Percentiles rank a stretch among this genome's conserved stretches.
Conservation (phyloP, 768 basidiomycete species). For the Collybia sp. region DNA sequence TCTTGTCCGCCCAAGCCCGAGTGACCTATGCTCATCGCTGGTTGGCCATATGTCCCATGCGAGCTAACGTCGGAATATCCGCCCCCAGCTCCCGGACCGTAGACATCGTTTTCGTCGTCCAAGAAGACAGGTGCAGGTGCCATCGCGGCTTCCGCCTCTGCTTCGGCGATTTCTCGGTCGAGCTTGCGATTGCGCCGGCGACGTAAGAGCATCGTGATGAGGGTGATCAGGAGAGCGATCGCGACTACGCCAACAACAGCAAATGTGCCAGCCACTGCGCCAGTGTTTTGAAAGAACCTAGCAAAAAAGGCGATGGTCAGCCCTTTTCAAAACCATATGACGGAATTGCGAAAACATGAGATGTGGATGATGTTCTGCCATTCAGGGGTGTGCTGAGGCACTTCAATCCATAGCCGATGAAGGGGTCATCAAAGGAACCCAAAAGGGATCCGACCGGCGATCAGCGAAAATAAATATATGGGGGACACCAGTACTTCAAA, state of each 20-base stretch:
- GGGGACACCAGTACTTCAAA: too few species aligned
- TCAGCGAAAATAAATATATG: too few species aligned
- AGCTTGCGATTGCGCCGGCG: constrained; percentile 60
- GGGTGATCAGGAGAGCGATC: constrained; percentile 42
- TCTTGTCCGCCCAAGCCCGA: constrained; percentile 37
- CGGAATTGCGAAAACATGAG: too few species aligned
- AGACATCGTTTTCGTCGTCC: constrained; percentile 43
- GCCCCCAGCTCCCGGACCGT: constrained; percentile 19
- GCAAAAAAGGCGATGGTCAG: too few species aligned
- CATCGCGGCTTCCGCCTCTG: constrained; percentile 59
- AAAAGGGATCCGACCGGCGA: too few species aligned
- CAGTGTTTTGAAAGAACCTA: constrained; percentile 71
- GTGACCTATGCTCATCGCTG: constrained; percentile 28
- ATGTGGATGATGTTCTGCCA: too few species aligned
- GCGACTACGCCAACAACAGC: constrained; percentile 63
- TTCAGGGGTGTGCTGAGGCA: too few species aligned
- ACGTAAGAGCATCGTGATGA: constrained; percentile 49
- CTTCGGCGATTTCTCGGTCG: constrained; percentile 71
- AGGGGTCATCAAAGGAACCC: too few species aligned
- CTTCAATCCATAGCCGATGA: too few species aligned
- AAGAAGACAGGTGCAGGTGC: constrained; percentile 51
- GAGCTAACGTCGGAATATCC: constrained; percentile 32
- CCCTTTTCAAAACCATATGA: too few species aligned
- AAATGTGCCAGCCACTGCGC: constrained; percentile 70
- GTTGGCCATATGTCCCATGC: constrained; percentile 55